Percentiles rank a stretch among this genome's conserved stretches.
phyloP scores from a whole-genome alignment of 2,329 filamentous ascomycete genomes.

The Karstenula rhodostoma region DNA sequence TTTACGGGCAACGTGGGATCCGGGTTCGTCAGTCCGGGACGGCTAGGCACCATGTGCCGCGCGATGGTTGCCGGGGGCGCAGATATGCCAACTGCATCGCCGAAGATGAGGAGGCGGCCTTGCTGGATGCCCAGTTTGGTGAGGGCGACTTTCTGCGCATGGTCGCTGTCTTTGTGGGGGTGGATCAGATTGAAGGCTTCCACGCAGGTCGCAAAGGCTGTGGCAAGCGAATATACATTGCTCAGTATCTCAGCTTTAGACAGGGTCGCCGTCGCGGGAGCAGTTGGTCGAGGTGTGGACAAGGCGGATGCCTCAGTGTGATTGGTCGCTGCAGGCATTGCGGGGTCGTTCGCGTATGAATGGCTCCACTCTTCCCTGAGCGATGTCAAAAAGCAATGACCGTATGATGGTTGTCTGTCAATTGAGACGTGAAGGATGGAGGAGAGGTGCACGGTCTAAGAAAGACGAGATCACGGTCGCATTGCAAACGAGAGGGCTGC shows the following conservation, averaged over 20 bases:
- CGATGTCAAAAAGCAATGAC: not conserved
- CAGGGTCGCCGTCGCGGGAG: conserved; percentile 26
- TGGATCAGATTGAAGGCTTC: conserved; percentile 58
- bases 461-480: conserved; percentile 1
- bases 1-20: conserved; percentile 56
- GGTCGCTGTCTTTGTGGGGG: conserved; percentile 52
- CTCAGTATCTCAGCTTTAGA: conserved; percentile 46
- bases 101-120: conserved; percentile 58
- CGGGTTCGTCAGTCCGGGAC: conserved; percentile 55
- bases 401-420: not conserved
- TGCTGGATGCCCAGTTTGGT: conserved; percentile 57
- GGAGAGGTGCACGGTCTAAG: not conserved
- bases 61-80: conserved; percentile 55
- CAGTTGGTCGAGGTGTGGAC: conserved; percentile 14
- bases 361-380: not conserved
- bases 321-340: conserved; percentile 26
- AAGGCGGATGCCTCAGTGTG: conserved; percentile 1
- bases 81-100: conserved; percentile 56
- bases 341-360: conserved; percentile 25
- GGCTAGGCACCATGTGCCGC: conserved; percentile 54
- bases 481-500: conserved; percentile 6
- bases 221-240: conserved; percentile 53
- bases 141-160: conserved; percentile 54
- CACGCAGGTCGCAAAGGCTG: conserved; percentile 57
- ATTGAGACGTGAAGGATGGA: not conserved